Conservation (phyloP, 1,284 basidiomycete genomes). For the Bondarzewia mesenterica region DNA sequence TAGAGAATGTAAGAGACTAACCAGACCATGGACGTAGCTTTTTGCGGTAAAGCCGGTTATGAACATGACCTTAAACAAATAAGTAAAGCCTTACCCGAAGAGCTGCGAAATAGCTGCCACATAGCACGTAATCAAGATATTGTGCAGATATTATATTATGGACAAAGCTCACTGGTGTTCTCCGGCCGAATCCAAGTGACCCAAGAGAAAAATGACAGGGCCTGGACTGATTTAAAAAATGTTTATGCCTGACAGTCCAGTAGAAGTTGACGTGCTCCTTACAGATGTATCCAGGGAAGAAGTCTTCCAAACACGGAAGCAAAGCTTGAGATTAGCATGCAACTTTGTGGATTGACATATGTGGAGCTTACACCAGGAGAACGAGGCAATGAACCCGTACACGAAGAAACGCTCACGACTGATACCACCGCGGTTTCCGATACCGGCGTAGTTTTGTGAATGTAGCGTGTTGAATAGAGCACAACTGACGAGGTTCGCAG, state of each 20-base stretch:
- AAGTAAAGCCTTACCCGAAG: conserved; percentile 30
- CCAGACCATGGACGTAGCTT: conserved; percentile 1
- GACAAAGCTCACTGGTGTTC: conserved; percentile 35
- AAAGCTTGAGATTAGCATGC: background rate
- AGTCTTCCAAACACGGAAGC: conserved; percentile 25
- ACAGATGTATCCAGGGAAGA: conserved; percentile 65
- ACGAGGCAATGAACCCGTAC: conserved; percentile 48
- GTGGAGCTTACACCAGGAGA: conserved; percentile 45
- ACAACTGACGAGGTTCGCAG: conserved; percentile 75
- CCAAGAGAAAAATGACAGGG: conserved; percentile 21
- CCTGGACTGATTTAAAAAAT: conserved; percentile 19
- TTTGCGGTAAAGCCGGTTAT: background rate
- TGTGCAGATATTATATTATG: background rate
- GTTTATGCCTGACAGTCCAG: background rate
- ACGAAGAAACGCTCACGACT: conserved; percentile 74
- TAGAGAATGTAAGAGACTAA: background rate
- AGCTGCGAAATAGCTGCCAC: conserved; percentile 20
- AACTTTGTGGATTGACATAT: no score
- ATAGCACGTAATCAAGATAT: no score
- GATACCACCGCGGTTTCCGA: conserved; percentile 51
- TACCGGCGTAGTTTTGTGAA: conserved; percentile 53
- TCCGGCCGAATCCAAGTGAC: conserved; percentile 70
- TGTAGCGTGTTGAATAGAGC: conserved; percentile 79
- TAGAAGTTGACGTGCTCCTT: conserved; percentile 27
- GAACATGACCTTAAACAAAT: background rate